phyloP scores from a whole-genome alignment of 768 basidiomycete species.

The Lentinula sp. region DNA sequence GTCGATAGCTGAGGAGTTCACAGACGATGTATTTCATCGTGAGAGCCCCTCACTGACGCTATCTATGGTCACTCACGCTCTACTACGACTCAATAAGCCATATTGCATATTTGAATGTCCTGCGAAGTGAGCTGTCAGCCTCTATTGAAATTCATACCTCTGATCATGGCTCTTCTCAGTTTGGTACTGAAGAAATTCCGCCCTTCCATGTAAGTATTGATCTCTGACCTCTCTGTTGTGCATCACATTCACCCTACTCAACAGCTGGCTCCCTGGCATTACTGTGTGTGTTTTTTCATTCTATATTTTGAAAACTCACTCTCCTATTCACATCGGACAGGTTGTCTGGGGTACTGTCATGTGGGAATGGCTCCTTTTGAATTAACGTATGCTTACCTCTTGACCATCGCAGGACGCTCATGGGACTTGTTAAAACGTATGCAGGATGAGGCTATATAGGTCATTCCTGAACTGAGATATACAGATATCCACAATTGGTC shows the following conservation, averaged over 20 bases:
- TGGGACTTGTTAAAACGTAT: constrained; percentile 66
- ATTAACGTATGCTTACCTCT: not conserved
- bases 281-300: constrained; percentile 30
- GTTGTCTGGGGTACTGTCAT: constrained; percentile 60
- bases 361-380: constrained; percentile 24
- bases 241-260: not conserved
- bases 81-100: constrained; percentile 26
- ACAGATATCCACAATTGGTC: constrained; percentile 57
- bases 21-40: constrained; percentile 73
- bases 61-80: not conserved
- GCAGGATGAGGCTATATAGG: not conserved
- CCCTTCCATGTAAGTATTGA: constrained; percentile 47
- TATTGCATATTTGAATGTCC: constrained; percentile 66
- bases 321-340: constrained; percentile 20
- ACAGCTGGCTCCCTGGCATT: constrained; percentile 61
- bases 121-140: constrained; percentile 43
- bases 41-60: constrained; percentile 14
- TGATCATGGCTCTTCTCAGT: not conserved
- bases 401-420: constrained; percentile 38
- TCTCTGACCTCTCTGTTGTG: not conserved
- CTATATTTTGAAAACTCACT: not conserved
- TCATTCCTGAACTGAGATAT: not conserved
- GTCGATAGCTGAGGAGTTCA: not conserved
- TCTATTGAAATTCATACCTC: not conserved
- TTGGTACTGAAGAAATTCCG: constrained; percentile 53